Conservation (phyloP, 2,329 filamentous ascomycete genomes). For the Trematosphaeria pertusa region DNA sequence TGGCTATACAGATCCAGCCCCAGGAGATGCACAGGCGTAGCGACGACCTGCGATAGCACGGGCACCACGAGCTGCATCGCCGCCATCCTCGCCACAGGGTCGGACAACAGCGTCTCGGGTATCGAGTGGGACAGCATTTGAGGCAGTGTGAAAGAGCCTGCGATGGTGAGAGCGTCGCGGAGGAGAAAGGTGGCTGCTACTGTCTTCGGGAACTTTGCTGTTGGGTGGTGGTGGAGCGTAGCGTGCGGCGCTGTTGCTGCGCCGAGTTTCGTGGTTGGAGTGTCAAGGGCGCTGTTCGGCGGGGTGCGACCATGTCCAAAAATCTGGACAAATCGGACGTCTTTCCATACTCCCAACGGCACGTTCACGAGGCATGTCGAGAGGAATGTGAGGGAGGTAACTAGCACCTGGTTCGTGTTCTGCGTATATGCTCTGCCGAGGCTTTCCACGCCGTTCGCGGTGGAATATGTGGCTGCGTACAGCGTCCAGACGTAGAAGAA, state of each 20-base stretch:
- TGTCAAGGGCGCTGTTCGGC: slow-evolving; percentile 3
- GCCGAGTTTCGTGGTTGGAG: not conserved
- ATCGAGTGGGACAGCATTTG: slow-evolving; percentile 27
- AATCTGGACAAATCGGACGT: slow-evolving; percentile 37
- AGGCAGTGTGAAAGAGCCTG: slow-evolving; percentile 38
- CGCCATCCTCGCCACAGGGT: slow-evolving; percentile 26
- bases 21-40: slow-evolving; percentile 35
- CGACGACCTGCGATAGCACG: slow-evolving; percentile 35
- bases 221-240: slow-evolving; percentile 6
- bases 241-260: not conserved
- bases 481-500: slow-evolving; percentile 39
- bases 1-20: slow-evolving; percentile 33
- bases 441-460: slow-evolving; percentile 34
- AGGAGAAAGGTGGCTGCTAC: slow-evolving; percentile 35
- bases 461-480: slow-evolving; percentile 36
- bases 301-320: slow-evolving; percentile 20
- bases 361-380: slow-evolving; percentile 37
- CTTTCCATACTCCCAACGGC: slow-evolving; percentile 36
- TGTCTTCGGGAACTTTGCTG: slow-evolving; percentile 18
- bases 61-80: slow-evolving; percentile 37
- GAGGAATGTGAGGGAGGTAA: slow-evolving; percentile 31
- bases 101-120: slow-evolving; percentile 23
- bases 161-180: slow-evolving; percentile 39
- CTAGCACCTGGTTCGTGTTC: slow-evolving; percentile 19
- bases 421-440: slow-evolving; percentile 17